phyloP scores from a whole-genome alignment of 2,329 filamentous ascomycete genomes.

The Beauveria caledonica region DNA sequence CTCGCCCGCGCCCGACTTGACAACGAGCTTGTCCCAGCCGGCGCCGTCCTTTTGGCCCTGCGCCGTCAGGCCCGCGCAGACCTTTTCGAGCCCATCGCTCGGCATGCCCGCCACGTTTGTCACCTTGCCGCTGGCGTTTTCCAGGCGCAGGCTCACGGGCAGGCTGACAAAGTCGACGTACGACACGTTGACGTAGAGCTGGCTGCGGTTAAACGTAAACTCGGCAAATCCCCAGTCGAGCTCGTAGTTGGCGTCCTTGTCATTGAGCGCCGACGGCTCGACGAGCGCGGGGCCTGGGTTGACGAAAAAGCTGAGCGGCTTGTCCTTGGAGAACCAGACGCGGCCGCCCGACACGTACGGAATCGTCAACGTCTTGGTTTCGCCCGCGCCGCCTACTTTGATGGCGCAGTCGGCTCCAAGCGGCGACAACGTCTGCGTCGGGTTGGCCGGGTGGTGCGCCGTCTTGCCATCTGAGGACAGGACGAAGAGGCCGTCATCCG shows the following conservation, averaged over 20 bases:
- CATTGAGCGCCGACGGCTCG: slow-evolving; percentile 65
- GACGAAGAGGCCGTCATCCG: slow-evolving; percentile 51
- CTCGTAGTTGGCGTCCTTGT: slow-evolving; percentile 52
- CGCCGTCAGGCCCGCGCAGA: slow-evolving; percentile 35
- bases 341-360: slow-evolving; percentile 63
- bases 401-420: slow-evolving; percentile 55
- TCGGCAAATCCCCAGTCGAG: slow-evolving; percentile 61
- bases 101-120: slow-evolving; percentile 43
- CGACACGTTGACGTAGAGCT: slow-evolving; percentile 61
- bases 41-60: slow-evolving; percentile 39
- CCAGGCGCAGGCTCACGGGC: slow-evolving; percentile 51
- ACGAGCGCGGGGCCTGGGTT: slow-evolving; percentile 67
- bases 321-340: slow-evolving; percentile 60
- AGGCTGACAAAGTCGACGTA: slow-evolving; percentile 69
- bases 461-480: slow-evolving; percentile 58
- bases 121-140: slow-evolving; percentile 34
- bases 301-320: slow-evolving; percentile 56
- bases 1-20: slow-evolving; percentile 25
- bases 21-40: slow-evolving; percentile 44
- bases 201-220: slow-evolving; percentile 53
- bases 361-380: slow-evolving; percentile 52
- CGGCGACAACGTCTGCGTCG: slow-evolving; percentile 39
- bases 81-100: slow-evolving; percentile 34
- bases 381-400: slow-evolving; percentile 51
- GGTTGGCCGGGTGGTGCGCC: slow-evolving; percentile 55